These are phyloP conservation scores for Helminthosporium solani DNA, from an alignment of 2,329 filamentous ascomycete species.

Conservation along the genomic window DNA sequence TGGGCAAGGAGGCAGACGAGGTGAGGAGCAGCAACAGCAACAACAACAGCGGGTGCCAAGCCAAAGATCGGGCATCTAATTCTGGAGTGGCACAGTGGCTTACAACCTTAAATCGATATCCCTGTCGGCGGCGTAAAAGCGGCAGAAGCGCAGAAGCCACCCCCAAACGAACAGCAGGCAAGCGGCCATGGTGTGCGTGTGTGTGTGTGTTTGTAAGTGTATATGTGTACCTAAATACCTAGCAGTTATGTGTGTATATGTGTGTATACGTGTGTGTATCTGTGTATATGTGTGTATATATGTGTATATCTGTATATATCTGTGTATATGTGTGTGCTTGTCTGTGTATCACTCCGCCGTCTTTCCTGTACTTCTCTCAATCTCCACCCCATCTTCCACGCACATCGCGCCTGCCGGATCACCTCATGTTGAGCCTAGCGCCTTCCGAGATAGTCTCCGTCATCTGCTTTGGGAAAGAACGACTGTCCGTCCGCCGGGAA, in stretches of 20 bases:
- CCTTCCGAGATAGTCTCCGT: conserved; percentile 4
- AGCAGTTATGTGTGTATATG: no score
- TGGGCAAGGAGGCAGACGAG: conserved; percentile 21
- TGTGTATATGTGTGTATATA: no score
- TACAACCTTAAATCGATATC: conserved; percentile 37
- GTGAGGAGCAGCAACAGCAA: no score
- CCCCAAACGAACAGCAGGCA: background rate
- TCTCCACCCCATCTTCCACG: background rate
- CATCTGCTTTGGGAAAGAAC: conserved; percentile 14
- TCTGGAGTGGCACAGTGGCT: conserved; percentile 44
- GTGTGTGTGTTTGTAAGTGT: no score
- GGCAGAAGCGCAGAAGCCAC: conserved; percentile 35
- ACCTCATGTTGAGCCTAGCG: conserved; percentile 2
- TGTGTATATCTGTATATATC: no score
- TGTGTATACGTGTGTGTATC: no score
- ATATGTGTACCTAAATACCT: no score
- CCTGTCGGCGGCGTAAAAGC: no score
- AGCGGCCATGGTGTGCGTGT: no score
- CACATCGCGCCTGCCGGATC: conserved; percentile 17
- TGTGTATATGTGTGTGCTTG: no score
- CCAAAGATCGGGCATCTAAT: conserved; percentile 37
- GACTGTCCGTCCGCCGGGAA: conserved; percentile 7
- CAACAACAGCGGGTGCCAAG: no score
- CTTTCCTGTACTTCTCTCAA: background rate
- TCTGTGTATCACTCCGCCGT: background rate